phyloP scores from a whole-genome alignment of 2,329 filamentous ascomycete genomes.

The Aspergillus pseudonomiae region DNA sequence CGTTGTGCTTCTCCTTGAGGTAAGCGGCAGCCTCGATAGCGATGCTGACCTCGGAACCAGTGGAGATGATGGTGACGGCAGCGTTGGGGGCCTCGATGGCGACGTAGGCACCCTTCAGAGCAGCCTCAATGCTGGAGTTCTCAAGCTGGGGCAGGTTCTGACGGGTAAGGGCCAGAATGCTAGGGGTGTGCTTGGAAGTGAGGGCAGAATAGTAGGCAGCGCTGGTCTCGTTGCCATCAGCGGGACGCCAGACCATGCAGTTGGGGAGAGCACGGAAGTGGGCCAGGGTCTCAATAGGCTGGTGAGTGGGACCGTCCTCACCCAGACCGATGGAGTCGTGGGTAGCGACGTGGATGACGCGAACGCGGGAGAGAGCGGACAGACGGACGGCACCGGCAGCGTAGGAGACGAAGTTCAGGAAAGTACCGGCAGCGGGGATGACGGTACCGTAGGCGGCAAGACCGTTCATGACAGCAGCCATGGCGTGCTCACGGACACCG shows the following conservation, averaged over 20 bases:
- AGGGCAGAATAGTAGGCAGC: conserved; percentile 96
- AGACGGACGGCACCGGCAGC: conserved; percentile 93
- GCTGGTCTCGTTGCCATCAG: conserved; percentile 97
- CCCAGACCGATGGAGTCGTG: conserved; percentile 99
- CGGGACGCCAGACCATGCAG: conserved; percentile 99
- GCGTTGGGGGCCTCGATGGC: conserved; percentile 82
- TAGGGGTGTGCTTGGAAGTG: conserved; percentile 85
- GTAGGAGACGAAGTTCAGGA: conserved; percentile 99
- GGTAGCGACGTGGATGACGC: conserved; percentile 92
- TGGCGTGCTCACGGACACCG: conserved; percentile 56
- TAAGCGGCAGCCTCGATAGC: conserved; percentile 90
- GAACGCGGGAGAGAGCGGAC: conserved; percentile 86
- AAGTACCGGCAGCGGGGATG: conserved; percentile 92
- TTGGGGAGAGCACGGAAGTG: conserved; percentile 99
- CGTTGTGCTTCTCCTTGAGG: conserved; percentile 82
- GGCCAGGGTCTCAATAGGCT: conserved; percentile 96
- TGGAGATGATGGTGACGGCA: conserved; percentile 86
- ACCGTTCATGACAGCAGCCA: conserved; percentile 65
- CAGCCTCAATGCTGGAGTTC: conserved; percentile 85
- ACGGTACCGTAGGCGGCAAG: conserved; percentile 92
- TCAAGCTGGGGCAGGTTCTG: conserved; percentile 99
- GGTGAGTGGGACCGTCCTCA: conserved; percentile 97
- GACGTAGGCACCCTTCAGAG: conserved; percentile 93
- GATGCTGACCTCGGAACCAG: conserved; percentile 94
- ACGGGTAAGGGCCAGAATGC: conserved; percentile 90